phyloP scores from a whole-genome alignment of 768 basidiomycete species.

The Lanmaoa rubissima region DNA sequence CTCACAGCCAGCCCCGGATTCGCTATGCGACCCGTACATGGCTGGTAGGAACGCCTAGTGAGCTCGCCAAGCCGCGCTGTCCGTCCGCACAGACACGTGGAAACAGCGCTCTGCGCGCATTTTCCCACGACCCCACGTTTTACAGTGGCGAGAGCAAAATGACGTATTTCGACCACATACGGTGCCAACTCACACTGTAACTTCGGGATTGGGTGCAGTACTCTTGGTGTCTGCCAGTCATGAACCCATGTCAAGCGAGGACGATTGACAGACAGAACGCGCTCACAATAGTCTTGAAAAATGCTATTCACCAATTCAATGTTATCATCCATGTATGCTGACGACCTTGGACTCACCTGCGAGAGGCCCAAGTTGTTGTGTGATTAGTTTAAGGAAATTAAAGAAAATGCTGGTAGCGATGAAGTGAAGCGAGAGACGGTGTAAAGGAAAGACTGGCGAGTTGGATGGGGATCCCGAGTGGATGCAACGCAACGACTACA shows the following conservation, averaged over 20 bases:
- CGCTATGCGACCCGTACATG: not conserved
- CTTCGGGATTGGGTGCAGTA: not conserved
- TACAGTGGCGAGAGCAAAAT: slow-evolving; percentile 31
- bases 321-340: not conserved
- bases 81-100: slow-evolving; percentile 15
- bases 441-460: slow-evolving; percentile 37
- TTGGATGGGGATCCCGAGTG: slow-evolving; percentile 24
- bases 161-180: slow-evolving; percentile 23
- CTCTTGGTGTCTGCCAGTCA: slow-evolving; percentile 8
- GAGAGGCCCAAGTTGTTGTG: slow-evolving; percentile 8
- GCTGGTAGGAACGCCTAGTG: slow-evolving; percentile 2
- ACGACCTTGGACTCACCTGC: slow-evolving; percentile 18
- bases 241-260: slow-evolving; percentile 3
- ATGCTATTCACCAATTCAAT: slow-evolving; percentile 7
- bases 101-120: slow-evolving; percentile 11
- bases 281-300: slow-evolving; percentile 17
- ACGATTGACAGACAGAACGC: not conserved
- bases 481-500: slow-evolving; percentile 28
- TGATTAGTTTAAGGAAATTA: slow-evolving; percentile 22
- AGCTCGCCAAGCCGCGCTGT: not conserved
- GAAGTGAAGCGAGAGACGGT: slow-evolving; percentile 29
- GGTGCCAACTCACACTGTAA: slow-evolving; percentile 24
- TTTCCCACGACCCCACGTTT: slow-evolving; percentile 45
- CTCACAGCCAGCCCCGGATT: slow-evolving; percentile 11
- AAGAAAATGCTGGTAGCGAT: slow-evolving; percentile 15